These are phyloP conservation scores for Fomitopsis pinicola DNA, from an alignment of 1,284 basidiomycete species.

Conservation along the genomic window DNA sequence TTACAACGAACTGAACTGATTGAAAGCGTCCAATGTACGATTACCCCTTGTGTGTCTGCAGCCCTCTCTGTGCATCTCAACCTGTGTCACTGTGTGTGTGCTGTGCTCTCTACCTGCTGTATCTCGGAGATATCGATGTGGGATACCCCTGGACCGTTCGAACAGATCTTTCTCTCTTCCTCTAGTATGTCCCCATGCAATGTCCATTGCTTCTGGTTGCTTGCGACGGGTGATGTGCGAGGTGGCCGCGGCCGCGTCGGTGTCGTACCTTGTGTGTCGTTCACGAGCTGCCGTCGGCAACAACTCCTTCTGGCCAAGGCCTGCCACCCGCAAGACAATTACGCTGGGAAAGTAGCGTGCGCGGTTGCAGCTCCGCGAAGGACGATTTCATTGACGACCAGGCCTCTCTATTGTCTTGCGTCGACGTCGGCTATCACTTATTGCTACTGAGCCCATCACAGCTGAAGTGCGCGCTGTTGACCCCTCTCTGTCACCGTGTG, in stretches of 20 bases:
- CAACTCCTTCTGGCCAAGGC: not conserved
- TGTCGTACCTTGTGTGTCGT: not conserved
- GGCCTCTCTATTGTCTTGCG: not conserved
- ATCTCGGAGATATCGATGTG: slow-evolving; percentile 1
- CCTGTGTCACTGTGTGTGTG: not conserved
- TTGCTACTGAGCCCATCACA: not conserved
- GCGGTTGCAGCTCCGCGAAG: not conserved
- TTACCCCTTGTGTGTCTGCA: not conserved
- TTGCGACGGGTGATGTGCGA: not conserved
- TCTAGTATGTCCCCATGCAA: not conserved
- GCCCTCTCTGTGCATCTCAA: no score
- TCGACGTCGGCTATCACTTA: not conserved
- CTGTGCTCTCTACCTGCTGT: not conserved
- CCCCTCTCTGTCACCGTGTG: not conserved
- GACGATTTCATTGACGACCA: not conserved
- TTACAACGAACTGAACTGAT: not conserved
- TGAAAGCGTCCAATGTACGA: slow-evolving; percentile 1
- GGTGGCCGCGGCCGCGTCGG: not conserved
- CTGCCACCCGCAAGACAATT: not conserved
- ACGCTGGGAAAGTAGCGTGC: not conserved
- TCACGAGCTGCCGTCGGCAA: not conserved
- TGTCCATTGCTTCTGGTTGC: not conserved
- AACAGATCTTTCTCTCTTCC: not conserved
- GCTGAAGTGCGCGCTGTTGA: not conserved
- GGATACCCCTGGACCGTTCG: not conserved